Conservation (phyloP, 1,284 basidiomycete species). For the Fomes fomentarius region DNA sequence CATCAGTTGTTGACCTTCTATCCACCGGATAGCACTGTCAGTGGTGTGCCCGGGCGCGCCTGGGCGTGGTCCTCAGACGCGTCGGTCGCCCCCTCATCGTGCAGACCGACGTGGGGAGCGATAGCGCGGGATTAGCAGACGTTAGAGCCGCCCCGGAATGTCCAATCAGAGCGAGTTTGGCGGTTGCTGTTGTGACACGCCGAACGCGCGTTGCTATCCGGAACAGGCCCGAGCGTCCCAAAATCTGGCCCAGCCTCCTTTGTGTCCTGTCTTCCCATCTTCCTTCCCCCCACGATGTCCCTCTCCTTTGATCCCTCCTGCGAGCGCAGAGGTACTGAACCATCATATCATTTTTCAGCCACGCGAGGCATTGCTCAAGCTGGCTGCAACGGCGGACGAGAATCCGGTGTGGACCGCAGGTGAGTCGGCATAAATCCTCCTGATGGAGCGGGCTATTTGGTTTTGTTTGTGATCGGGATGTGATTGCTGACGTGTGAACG, state of each 20-base stretch:
- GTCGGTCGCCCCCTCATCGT: slow-evolving; percentile 8
- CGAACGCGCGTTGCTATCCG: slow-evolving; percentile 29
- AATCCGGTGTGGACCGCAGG: slow-evolving; percentile 85
- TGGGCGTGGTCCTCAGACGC: not conserved
- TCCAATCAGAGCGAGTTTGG: slow-evolving; percentile 23
- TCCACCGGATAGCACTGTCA: slow-evolving; percentile 18
- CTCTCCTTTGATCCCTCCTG: slow-evolving; percentile 7
- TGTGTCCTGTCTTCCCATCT: slow-evolving; percentile 19
- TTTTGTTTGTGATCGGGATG: slow-evolving; percentile 50
- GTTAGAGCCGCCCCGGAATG: slow-evolving; percentile 9
- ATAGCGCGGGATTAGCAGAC: slow-evolving; percentile 8
- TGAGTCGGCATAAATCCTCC: slow-evolving; percentile 43
- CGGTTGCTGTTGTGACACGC: slow-evolving; percentile 29
- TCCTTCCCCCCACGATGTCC: slow-evolving; percentile 22
- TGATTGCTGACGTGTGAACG: slow-evolving; percentile 66
- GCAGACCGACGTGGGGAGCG: slow-evolving; percentile 4
- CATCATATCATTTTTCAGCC: slow-evolving; percentile 60
- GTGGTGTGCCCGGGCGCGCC: not conserved
- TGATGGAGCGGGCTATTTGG: slow-evolving; percentile 39
- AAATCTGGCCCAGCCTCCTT: slow-evolving; percentile 26
- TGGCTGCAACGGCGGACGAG: slow-evolving; percentile 73
- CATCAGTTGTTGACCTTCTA: slow-evolving; percentile 20
- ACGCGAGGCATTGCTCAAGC: slow-evolving; percentile 94
- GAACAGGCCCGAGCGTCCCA: slow-evolving; percentile 25
- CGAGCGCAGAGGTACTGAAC: slow-evolving; percentile 21